phyloP scores from a whole-genome alignment of 148 eudicot species.

The Rhododendron ferrugineum region DNA sequence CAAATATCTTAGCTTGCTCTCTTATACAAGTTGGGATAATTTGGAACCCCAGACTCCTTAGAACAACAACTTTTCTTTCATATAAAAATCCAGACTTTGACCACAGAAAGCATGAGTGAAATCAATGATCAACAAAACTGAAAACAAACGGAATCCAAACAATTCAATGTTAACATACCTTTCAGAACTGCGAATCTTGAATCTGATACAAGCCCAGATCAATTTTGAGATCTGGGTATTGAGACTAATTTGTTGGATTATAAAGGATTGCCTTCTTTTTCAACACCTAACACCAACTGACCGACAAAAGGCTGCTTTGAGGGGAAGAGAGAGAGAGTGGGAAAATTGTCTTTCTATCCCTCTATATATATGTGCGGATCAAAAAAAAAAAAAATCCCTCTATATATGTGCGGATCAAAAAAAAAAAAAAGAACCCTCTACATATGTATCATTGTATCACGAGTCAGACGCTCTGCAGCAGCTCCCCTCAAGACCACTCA shows the following conservation, averaged over 20 bases:
- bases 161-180: background rate
- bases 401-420: too few species aligned
- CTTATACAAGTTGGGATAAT: background rate
- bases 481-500: too few species aligned
- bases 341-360: background rate
- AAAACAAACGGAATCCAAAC: background rate
- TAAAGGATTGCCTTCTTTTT: background rate
- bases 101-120: background rate
- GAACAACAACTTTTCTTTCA: background rate
- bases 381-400: too few species aligned
- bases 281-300: background rate
- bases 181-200: background rate
- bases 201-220: background rate
- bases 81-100: background rate
- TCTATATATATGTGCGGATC: too few species aligned
- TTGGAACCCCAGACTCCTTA: background rate
- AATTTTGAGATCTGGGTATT: background rate
- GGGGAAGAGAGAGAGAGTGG: background rate
- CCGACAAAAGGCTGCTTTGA: background rate
- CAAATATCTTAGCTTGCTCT: background rate
- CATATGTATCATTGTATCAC: too few species aligned
- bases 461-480: too few species aligned
- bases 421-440: too few species aligned
- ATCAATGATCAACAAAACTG: background rate
- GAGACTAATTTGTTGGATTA: background rate